phyloP scores from a whole-genome alignment of 768 basidiomycete genomes.

The Mycena alexandri region DNA sequence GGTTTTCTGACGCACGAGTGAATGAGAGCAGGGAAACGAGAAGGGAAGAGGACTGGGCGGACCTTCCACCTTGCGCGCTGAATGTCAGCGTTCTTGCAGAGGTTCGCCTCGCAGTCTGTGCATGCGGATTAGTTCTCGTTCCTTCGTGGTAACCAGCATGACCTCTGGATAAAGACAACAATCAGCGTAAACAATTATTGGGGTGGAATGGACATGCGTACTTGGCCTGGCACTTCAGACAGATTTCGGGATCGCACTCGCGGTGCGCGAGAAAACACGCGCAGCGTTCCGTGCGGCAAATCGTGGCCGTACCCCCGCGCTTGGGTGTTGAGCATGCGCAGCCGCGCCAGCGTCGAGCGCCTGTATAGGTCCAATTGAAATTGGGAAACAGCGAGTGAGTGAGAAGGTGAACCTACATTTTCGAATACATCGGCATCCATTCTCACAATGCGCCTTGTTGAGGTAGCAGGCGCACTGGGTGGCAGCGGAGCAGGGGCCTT shows the following conservation, averaged over 20 bases:
- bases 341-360: conserved; percentile 67
- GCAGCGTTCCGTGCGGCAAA: conserved; percentile 60
- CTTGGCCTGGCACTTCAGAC: conserved; percentile 64
- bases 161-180: no score
- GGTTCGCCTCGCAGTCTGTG: conserved; percentile 45
- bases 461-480: conserved; percentile 62
- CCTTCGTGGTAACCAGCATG: no score
- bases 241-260: conserved; percentile 81
- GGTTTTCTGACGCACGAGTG: conserved; percentile 47
- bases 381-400: no score
- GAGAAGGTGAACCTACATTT: conserved; percentile 55
- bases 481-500: conserved; percentile 63
- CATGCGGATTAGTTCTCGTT: neutral
- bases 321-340: conserved; percentile 59
- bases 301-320: conserved; percentile 32
- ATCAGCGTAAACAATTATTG: no score
- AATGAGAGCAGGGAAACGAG: neutral
- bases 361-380: conserved; percentile 46
- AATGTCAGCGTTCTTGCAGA: conserved; percentile 64
- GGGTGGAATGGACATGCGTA: conserved; percentile 43
- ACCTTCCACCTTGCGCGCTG: conserved; percentile 63
- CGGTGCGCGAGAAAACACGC: conserved; percentile 62
- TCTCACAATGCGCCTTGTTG: conserved; percentile 66
- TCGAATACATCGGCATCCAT: conserved; percentile 64
- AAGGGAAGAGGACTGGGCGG: neutral